These are phyloP conservation scores for Thielaviopsis punctulata DNA, from an alignment of 2,329 filamentous ascomycete genomes.

Conservation along the genomic window DNA sequence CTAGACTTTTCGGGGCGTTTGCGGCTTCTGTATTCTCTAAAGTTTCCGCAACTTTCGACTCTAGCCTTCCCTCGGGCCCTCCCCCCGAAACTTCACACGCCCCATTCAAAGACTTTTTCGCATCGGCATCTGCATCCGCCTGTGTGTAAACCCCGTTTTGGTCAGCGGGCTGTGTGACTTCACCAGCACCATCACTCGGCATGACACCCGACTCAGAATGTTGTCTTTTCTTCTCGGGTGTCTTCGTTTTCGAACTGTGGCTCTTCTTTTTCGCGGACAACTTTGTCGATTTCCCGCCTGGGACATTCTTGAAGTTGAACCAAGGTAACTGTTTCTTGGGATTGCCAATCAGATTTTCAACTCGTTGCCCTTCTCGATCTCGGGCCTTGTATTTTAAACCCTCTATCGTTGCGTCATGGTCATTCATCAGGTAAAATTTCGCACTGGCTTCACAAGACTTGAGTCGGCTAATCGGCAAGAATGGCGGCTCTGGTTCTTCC, in stretches of 20 bases:
- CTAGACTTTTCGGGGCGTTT: no score
- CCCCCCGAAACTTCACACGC: neutral
- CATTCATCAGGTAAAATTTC: neutral
- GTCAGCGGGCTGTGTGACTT: neutral
- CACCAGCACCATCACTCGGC: neutral
- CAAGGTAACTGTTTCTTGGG: neutral
- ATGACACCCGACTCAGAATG: neutral
- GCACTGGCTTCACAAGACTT: neutral
- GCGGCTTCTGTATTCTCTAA: no score
- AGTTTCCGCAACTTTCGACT: no score
- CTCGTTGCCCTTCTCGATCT: neutral
- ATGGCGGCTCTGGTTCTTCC: constrained; percentile 2
- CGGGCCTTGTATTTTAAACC: neutral
- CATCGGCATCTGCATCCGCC: neutral
- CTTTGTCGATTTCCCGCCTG: neutral
- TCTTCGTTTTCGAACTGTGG: neutral
- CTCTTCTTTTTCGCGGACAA: neutral
- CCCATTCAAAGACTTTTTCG: neutral
- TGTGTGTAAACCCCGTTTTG: neutral
- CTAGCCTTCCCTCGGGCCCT: neutral
- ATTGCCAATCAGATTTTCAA: neutral
- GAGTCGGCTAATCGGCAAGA: neutral
- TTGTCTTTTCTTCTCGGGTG: neutral
- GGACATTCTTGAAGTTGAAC: neutral
- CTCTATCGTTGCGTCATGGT: neutral